Base-by-base conservation (phyloP, 23 red algal species). In the Gracilaria domingensis region DNA sequence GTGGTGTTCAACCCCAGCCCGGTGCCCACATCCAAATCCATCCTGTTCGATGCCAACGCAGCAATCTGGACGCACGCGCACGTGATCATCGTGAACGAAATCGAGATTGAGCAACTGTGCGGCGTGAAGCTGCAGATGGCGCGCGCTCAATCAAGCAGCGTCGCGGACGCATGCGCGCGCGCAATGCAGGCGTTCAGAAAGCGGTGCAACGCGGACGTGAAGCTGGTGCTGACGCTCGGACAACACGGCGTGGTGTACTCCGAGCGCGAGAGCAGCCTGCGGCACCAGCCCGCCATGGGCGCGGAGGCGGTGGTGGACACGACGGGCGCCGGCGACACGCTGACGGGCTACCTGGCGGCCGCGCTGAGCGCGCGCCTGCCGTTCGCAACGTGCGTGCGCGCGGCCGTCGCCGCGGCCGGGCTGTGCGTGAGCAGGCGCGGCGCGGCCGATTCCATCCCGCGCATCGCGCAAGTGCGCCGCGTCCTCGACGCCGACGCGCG, bases 301-400 rank as follows among this genome's bases (percentile, higher is more conserved):
- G 64, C 60, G 64, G 79, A 82, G 45, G 33, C 5, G 32, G 87
- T 75, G 0, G 69, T 84, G 65, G 79, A 92, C 75, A 92, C 79
- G 17, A 92, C 89, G 7, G 89, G 79, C 58, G 89, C 89, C 3
- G 89, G 89, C 55, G 89, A 92, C 37, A 74, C 61, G 34, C 65
- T 92, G 54, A 75, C 79, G 14, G 89, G 89, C 26, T 82, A 83
- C 29, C 26, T 92, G 62, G 62, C 56, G 0, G 77, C 77, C 23
- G 89, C 75, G 17, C 23, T 92, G 78, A 64, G 54, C 48, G 29
- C 25, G 1, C 62, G 79, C 0, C 3, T 38, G 34, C 20, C 30
- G 37, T 49, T 82, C 32, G 76, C 49, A 32, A 21, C n/a, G 20
- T 55, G 49, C 42, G 45, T 83, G 17, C n/a, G 40, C 17, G 20